A percentile compares a stretch with the other conserved stretches of the same genome.
These are phyloP conservation scores for Colletotrichum sublineola DNA, from an alignment of 2,329 filamentous ascomycete genomes.

Conservation along the genomic window DNA sequence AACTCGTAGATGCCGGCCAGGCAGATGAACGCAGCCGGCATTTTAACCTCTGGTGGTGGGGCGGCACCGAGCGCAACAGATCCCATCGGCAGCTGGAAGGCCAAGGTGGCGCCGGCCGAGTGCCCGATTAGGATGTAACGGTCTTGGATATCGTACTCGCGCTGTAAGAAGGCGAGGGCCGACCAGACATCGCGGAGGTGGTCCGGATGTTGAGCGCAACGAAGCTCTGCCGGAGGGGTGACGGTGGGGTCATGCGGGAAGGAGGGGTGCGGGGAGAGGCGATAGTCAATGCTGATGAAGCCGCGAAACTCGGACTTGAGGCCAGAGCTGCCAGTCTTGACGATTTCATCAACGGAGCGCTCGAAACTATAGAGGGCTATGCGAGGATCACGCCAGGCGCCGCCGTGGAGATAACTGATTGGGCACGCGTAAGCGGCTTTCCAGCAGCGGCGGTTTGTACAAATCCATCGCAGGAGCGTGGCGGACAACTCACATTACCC, in stretches of 20 bases:
- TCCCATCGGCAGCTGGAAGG: slow-evolving; percentile 70
- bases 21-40: slow-evolving; percentile 69
- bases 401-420: slow-evolving; percentile 69
- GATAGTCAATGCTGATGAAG: slow-evolving; percentile 74
- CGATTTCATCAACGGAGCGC: slow-evolving; percentile 59
- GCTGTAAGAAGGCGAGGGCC: slow-evolving; percentile 63
- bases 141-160: slow-evolving; percentile 59
- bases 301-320: slow-evolving; percentile 62
- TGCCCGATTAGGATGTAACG: slow-evolving; percentile 72
- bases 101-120: slow-evolving; percentile 73
- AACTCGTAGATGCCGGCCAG: slow-evolving; percentile 78
- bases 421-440: not conserved
- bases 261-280: slow-evolving; percentile 67
- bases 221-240: slow-evolving; percentile 46
- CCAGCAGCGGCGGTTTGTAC: not conserved
- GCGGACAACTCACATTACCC: slow-evolving; percentile 53
- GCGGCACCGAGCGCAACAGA: slow-evolving; percentile 47
- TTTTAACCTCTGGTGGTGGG: slow-evolving; percentile 47
- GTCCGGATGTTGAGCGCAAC: slow-evolving; percentile 68
- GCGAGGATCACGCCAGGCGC: slow-evolving; percentile 72
- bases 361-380: slow-evolving; percentile 61
- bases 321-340: slow-evolving; percentile 48
- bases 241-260: slow-evolving; percentile 52
- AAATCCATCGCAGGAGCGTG: not conserved
- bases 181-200: slow-evolving; percentile 70